phyloP scores from a whole-genome alignment of 1,284 basidiomycete species.

The Cutaneotrichosporon mucoides region DNA sequence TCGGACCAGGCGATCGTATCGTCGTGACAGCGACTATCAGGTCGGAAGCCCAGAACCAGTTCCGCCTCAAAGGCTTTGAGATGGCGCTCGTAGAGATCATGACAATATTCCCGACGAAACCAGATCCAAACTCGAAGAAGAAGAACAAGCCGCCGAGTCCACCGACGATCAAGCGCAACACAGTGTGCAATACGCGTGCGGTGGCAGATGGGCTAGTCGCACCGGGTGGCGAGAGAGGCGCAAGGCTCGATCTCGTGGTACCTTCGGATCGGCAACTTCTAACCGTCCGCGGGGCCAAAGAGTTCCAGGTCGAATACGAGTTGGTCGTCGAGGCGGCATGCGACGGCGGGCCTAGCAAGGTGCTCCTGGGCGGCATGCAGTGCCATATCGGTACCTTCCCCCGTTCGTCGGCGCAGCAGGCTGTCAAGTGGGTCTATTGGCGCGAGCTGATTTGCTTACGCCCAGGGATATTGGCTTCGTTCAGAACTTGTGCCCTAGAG shows the following conservation, averaged over 20 bases:
- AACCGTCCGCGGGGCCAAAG: slow-evolving; percentile 67
- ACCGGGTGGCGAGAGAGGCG: slow-evolving; percentile 63
- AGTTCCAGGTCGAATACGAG: slow-evolving; percentile 75
- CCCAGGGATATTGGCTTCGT: slow-evolving; percentile 43
- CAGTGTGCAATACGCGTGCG: not conserved
- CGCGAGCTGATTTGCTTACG: slow-evolving; percentile 1
- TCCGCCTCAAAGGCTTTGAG: slow-evolving; percentile 75
- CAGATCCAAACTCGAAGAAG: slow-evolving; percentile 46
- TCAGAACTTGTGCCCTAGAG: slow-evolving; percentile 35
- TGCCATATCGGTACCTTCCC: slow-evolving; percentile 40
- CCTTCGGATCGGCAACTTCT: slow-evolving; percentile 67
- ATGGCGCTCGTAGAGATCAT: slow-evolving; percentile 70
- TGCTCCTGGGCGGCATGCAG: slow-evolving; percentile 65
- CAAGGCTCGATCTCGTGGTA: slow-evolving; percentile 64
- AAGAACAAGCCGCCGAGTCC: slow-evolving; percentile 56
- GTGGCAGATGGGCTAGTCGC: slow-evolving; percentile 60
- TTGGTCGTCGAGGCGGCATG: slow-evolving; percentile 70
- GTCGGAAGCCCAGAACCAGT: slow-evolving; percentile 51
- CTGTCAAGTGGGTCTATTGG: slow-evolving; percentile 34
- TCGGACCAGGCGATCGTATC: slow-evolving; percentile 76
- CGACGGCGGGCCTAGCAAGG: slow-evolving; percentile 58
- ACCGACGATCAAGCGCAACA: slow-evolving; percentile 53
- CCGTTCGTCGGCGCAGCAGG: slow-evolving; percentile 33
- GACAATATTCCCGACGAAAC: slow-evolving; percentile 35
- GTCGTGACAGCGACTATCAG: slow-evolving; percentile 61